Base-by-base conservation (phyloP, 371 early-diverging fungal genomes). In the Basidiobolus heterosporus region DNA sequence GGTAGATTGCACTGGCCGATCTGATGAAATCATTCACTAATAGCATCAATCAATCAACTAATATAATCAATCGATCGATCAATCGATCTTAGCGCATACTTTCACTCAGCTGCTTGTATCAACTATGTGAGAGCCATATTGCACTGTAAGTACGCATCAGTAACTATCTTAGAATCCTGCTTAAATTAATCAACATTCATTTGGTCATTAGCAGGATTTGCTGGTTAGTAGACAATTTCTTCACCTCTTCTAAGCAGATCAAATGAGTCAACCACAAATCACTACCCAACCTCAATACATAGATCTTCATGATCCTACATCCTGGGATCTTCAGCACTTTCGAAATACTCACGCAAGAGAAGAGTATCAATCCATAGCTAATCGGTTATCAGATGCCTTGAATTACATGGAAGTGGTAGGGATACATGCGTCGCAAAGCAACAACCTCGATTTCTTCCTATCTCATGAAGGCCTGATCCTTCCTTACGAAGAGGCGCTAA, bases 61-160 rank as follows among this genome's bases (percentile, higher is more conserved):
- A n/a, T n/a, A n/a, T n/a, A n/a, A n/a, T n/a, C n/a, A n/a, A n/a
- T n/a, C n/a, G n/a, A n/a, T 1, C 9, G 17, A 13, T 13, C 24
- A 39, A 41, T 15, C 47, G 18, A 39, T 36, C 37, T 11, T 53
- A 78, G 79, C 9, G 92, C 93, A 16, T 94, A 96, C 66, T 91
- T 94, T 59, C 93, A 93, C 65, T 94, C 94, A 36, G 88, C 92
- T n/a, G 88, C 95, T 7, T 94, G 94, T 0, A 47, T 91, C 49
- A 96, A 96, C 66, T 93, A 93, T 56, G 83, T 94, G 6, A 79
- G 97, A 30, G 62, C 88, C 4, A 70, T 94, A 41, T 60, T 92
- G 18, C 83, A 84, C 9, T 30, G 30, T 30, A 30, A 30, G 30
- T 30, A n/a, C n/a, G n/a, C n/a, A n/a, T n/a, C n/a, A n/a, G n/a